Evolutionary conservation across 495 filamentous ascomycete genomes (phyloP).

Genomic region (Mycothermus thermophilus): DNA sequence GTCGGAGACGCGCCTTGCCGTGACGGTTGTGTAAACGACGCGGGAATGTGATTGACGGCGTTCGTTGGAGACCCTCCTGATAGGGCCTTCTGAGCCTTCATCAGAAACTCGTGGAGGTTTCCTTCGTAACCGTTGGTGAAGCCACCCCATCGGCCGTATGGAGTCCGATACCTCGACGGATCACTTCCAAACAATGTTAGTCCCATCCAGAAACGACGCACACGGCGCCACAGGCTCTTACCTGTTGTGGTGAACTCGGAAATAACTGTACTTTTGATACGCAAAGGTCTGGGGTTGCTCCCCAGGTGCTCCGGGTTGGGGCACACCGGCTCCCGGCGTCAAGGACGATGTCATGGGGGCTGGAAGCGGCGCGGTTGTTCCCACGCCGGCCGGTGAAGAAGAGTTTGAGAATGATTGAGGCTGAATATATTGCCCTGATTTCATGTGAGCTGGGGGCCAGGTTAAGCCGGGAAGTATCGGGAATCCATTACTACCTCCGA

Average conservation of each 20-base stretch:
- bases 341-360: slow-evolving; percentile 18
- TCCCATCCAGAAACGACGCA: no score
- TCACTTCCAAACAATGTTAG: slow-evolving; percentile 17
- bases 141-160: slow-evolving; percentile 36
- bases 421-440: slow-evolving; percentile 22
- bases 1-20: slow-evolving; percentile 8
- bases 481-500: slow-evolving; percentile 29
- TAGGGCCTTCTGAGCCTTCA: slow-evolving; percentile 27
- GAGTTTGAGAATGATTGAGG: slow-evolving; percentile 18
- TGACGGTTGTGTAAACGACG: slow-evolving; percentile 9
- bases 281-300: slow-evolving; percentile 12
- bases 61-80: slow-evolving; percentile 12
- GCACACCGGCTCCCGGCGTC: slow-evolving; percentile 12
- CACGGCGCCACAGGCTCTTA: slow-evolving; percentile 12
- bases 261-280: slow-evolving; percentile 37
- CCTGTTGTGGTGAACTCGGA: slow-evolving; percentile 38
- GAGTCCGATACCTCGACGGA: slow-evolving; percentile 34
- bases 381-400: slow-evolving; percentile 13
- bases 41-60: slow-evolving; percentile 10
- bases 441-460: slow-evolving; percentile 26
- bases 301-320: slow-evolving; percentile 7
- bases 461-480: slow-evolving; percentile 23
- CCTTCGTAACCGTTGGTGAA: slow-evolving; percentile 45
- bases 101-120: slow-evolving; percentile 31
- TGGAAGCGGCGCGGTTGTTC: slow-evolving; percentile 7